Conservation (phyloP, 2,329 filamentous ascomycete species). For the Achaetomium macrosporum region DNA sequence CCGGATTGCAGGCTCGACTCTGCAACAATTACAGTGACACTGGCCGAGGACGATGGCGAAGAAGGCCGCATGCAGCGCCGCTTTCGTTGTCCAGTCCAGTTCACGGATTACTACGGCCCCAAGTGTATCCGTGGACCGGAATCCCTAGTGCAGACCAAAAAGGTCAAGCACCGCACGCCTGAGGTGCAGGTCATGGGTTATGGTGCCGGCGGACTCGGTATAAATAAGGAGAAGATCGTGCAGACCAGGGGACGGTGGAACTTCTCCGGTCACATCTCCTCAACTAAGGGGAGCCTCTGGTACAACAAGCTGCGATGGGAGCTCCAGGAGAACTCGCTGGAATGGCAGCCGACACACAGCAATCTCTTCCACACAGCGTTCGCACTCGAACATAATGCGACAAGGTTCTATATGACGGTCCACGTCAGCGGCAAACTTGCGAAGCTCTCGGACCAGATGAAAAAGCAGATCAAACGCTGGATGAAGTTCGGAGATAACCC, state of each 20-base stretch:
- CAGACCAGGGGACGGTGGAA: constrained; percentile 13
- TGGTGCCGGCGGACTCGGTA: constrained; percentile 17
- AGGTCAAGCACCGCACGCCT: constrained; percentile 10
- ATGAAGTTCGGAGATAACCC: constrained; percentile 16
- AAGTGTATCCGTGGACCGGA: constrained; percentile 13
- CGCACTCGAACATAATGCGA: constrained; percentile 19
- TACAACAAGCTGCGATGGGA: constrained; percentile 18
- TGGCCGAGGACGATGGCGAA: constrained; percentile 11
- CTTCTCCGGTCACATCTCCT: constrained; percentile 16
- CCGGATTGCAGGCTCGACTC: constrained; percentile 16
- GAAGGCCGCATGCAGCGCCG: background rate
- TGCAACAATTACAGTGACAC: constrained; percentile 17
- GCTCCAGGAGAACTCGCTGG: constrained; percentile 14
- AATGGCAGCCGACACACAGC: constrained; percentile 15
- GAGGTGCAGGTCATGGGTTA: constrained; percentile 14
- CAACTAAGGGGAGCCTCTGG: constrained; percentile 6
- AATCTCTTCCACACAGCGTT: constrained; percentile 21
- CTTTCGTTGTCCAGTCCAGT: constrained; percentile 12
- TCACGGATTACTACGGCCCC: constrained; percentile 21
- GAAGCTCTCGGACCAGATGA: constrained; percentile 8
- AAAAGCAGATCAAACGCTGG: constrained; percentile 6
- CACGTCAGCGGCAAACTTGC: constrained; percentile 20
- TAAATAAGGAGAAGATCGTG: constrained; percentile 11
- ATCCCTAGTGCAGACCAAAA: constrained; percentile 10
- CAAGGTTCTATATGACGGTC: constrained; percentile 21